Base-by-base conservation (phyloP, 2,329 filamentous ascomycete genomes). In the Epichloe brachyelytri region DNA sequence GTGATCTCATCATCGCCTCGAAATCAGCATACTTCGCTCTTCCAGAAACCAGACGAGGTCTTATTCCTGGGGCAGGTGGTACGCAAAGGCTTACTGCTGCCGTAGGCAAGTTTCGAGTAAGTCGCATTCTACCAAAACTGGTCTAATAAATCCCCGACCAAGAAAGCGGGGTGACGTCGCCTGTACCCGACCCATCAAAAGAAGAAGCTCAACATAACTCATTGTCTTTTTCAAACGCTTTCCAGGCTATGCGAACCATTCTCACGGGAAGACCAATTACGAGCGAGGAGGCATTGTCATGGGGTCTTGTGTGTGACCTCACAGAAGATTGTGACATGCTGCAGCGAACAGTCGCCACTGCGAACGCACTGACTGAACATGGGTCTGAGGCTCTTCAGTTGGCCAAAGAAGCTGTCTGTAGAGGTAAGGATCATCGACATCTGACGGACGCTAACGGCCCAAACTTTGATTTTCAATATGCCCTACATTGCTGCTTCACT, bases 61-160 rank as follows among this genome's bases (percentile, higher is more conserved):
- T 68, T 11, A 67, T 71, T 43, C 68, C 68, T 7, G 68, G 68
- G 11, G 67, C 65, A 4, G 68, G 68, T 8, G 68, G 68, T 19
- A 71, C 68, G 15, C 68, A 71, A 51, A 60, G 68, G 34, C 58
- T 71, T 45, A 70, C 68, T 26, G 64, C 61, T 48, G 63, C 65
- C n/a, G 57, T 71, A 20, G 68, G 68, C 54, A 71, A 70, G 59
- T 69, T 63, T 61, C 66, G 65, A 58, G 68, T 68, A 55, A 49
- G 66, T 52, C 37, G 12, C 17, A 34, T 33, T 19, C 7, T 14
- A 22, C 30, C 8, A 41, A 17, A 33, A 43, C 11, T 20, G 17
- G 39, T 37, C 17, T 38, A 10, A 38, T 38, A 10, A 26, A 8
- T 20, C 20, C 26, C 3, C 47, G 20, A 34, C 4, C 26, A 22